Evolutionary conservation across 495 filamentous ascomycete species (phyloP), one percentile per base, ranked within the genome.

Genomic region (Hypoxylon subgilvum): DNA sequence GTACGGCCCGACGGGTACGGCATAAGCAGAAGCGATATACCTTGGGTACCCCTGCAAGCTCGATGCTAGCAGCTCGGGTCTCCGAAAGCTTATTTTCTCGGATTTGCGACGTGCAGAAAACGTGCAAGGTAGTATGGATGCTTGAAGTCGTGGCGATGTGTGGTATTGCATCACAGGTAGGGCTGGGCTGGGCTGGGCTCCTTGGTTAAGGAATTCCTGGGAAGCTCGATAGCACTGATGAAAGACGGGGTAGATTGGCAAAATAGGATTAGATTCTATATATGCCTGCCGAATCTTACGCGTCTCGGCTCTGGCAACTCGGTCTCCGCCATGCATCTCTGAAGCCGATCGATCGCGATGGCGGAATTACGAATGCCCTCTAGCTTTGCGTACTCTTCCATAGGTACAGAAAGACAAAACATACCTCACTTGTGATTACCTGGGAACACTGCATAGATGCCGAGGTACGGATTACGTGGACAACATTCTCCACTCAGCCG

Each of bases 1-100:
- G 36, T 25, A 14, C 17, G 17, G 10, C 1, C 45, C 32, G 18
- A 19, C 18, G n/a, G 31, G 18, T 35, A 35, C 30, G 6, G 28
- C n/a, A 12, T 21, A 46, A 27, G 13, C 28, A 38, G 10, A 36
- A 25, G 19, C 12, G 27, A 22, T 30, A 30, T 30, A 30, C 27
- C 10, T 5, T 30, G 27, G 27, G 27, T 30, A 5, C 10, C 5
- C 27, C 5, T 30, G 27, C 27, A 30, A n/a, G n/a, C n/a, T n/a
- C n/a, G 31, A 12, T 17, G 40, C 32, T 12, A 54, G 28, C 38
- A 45, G 54, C 54, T 58, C 54, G 54, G 54, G 38, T 3, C 17
- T 58, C 54, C 54, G 54, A 58, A 58, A 58, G 54, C 54, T 58
- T 58, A 51, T 58, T 58, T 58, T 44, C 31, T 60, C 43, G 52